Evolutionary conservation across 2,329 filamentous ascomycete species (phyloP).

Genomic region (Pestalotiopsis fici): DNA sequence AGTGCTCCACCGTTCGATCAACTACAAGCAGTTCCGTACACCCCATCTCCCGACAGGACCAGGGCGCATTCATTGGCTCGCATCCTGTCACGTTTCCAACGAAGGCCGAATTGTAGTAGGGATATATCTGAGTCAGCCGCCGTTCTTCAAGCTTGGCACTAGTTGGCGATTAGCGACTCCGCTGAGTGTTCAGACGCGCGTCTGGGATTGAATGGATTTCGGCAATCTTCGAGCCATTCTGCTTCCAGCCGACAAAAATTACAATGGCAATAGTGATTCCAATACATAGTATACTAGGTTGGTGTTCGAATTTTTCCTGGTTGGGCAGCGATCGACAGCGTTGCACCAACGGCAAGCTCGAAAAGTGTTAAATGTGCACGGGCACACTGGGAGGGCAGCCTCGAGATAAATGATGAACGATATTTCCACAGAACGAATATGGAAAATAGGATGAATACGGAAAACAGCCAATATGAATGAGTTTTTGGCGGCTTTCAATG

Average conservation of each 20-base stretch:
- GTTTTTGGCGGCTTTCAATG: too few species aligned
- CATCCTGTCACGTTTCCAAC: background rate
- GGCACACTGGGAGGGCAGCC: too few species aligned
- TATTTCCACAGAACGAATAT: too few species aligned
- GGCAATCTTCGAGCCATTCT: background rate
- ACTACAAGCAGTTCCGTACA: background rate
- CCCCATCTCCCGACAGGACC: background rate
- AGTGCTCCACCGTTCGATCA: constrained; percentile 20
- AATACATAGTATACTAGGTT: too few species aligned
- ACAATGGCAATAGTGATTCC: too few species aligned
- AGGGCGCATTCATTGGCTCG: background rate
- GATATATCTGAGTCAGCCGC: background rate
- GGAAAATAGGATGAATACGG: too few species aligned
- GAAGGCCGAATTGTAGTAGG: background rate
- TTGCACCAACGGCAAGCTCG: too few species aligned
- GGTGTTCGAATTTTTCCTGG: too few species aligned
- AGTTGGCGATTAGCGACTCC: background rate
- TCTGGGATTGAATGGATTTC: background rate
- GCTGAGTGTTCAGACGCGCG: background rate
- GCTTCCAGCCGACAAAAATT: background rate
- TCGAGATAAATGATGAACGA: too few species aligned
- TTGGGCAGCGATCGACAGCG: too few species aligned
- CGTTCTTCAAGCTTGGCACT: background rate
- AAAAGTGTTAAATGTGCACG: too few species aligned
- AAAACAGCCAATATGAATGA: too few species aligned